Evolutionary conservation across 1,139 yeast genomes (phyloP).

Genomic region (Yueomyces sp.): DNA sequence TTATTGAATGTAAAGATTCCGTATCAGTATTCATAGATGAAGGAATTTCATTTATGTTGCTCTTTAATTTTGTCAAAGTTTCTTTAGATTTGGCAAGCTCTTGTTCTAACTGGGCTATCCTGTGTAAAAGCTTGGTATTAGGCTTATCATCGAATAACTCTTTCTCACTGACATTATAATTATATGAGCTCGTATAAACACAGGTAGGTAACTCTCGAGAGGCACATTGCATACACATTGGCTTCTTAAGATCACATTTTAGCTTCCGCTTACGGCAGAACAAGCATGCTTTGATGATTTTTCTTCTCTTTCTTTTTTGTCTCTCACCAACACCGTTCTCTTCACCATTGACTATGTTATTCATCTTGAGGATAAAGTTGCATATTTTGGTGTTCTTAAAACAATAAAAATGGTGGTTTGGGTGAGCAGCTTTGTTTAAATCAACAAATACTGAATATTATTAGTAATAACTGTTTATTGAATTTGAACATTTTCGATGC

Average conservation of each 20-base stretch:
- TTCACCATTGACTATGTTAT: neutral
- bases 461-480: neutral
- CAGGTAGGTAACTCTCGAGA: slow-evolving; percentile 16
- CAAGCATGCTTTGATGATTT: slow-evolving; percentile 19
- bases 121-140: slow-evolving; percentile 12
- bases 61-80: too few relatives aligned
- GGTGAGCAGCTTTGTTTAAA: neutral
- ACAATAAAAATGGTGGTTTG: neutral
- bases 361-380: neutral
- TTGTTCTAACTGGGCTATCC: slow-evolving; percentile 5
- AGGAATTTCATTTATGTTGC: too few relatives aligned
- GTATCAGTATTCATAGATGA: neutral
- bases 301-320: slow-evolving; percentile 6
- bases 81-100: neutral
- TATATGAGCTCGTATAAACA: slow-evolving; percentile 14
- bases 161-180: slow-evolving; percentile 9
- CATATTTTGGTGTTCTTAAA: neutral
- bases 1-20: neutral
- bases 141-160: slow-evolving; percentile 15
- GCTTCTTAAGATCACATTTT: slow-evolving; percentile 20
- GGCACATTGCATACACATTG: slow-evolving; percentile 16
- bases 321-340: neutral
- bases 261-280: slow-evolving; percentile 21
- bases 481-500: neutral
- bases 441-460: neutral